Base-by-base conservation (phyloP, 2,329 filamentous ascomycete genomes). In the Teratosphaeria destructans region DNA sequence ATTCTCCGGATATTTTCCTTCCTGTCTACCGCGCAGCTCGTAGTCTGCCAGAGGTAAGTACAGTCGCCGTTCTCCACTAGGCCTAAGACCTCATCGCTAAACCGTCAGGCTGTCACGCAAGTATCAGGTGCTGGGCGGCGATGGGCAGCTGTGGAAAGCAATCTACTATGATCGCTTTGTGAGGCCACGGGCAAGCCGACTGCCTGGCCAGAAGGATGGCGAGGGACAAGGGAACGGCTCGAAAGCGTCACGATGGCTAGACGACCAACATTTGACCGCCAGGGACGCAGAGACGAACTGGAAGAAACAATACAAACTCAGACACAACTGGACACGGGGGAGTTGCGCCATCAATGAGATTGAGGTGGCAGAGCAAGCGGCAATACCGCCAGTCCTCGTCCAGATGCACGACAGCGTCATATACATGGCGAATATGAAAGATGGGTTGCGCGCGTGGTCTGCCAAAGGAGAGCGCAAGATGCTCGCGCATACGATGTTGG, bases 161-260 rank as follows among this genome's bases (percentile, higher is more conserved):
- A 83, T 90, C 56, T 99, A 96, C 75, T 96, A 95, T 75, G 81
- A 85, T 29, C 86, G 88, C 63, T 97, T 95, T 74, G 89, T 96
- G 34, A 82, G 89, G 39, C 91, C 90, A 47, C 84, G 91, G 68
- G 88, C 88, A 39, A 81, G 88, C 65, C 84, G 88, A 60, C 85
- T 93, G 59, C 88, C 89, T 0, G 87, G 87, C 26, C 82, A 87
- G 37, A 81, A 76, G 67, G 76, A 77, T 68, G 14, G 70, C 73
- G 26, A 68, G 75, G 8, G 73, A 34, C 67, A 78, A 8, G 72
- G 74, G 54, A 84, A 82, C 63, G 81, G 81, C 1, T 82, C 81
- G 3, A 81, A 78, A 58, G 68, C 81, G 8, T 82, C 83, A 12
- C 81, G 78, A 71, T 87, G 85, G 85, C 72, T 84, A 37, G 82